These are phyloP conservation scores for Plectosphaerella plurivora DNA, from an alignment of 2,329 filamentous ascomycete species.

Conservation along the genomic window DNA sequence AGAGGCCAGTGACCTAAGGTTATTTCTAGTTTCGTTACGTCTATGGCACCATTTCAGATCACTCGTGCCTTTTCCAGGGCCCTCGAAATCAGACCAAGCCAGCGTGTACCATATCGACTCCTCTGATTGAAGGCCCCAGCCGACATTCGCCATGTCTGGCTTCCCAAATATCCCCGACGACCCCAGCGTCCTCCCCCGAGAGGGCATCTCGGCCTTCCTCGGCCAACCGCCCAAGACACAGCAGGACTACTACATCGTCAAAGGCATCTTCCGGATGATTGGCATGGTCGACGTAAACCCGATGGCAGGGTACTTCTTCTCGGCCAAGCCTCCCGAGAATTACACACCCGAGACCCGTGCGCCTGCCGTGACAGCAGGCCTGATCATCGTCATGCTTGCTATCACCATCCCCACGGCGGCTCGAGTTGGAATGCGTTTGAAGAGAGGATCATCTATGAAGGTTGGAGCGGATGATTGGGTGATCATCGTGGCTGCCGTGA, in stretches of 20 bases:
- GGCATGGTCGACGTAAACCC: conserved; percentile 14
- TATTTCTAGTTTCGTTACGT: neutral
- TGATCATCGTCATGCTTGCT: conserved; percentile 20
- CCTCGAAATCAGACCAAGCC: no score
- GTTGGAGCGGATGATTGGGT: conserved; percentile 9
- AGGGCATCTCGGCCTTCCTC: neutral
- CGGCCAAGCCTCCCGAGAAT: conserved; percentile 9
- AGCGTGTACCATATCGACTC: no score
- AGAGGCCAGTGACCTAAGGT: no score
- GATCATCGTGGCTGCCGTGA: conserved; percentile 4
- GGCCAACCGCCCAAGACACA: conserved; percentile 6
- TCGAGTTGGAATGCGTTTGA: conserved; percentile 14
- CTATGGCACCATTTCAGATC: no score
- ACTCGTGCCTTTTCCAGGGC: no score
- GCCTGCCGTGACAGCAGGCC: conserved; percentile 19
- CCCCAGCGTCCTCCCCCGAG: no score
- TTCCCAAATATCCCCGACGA: no score
- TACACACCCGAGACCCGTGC: conserved; percentile 17
- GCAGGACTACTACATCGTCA: conserved; percentile 9
- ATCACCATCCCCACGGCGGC: conserved; percentile 21
- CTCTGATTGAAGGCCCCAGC: no score
- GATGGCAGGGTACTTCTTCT: conserved; percentile 13
- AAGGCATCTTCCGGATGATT: neutral
- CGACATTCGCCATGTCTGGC: no score
- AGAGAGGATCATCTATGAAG: conserved; percentile 2